phyloP scores from a whole-genome alignment of 2,329 filamentous ascomycete genomes.

The Dactylonectria macrodidyma region DNA sequence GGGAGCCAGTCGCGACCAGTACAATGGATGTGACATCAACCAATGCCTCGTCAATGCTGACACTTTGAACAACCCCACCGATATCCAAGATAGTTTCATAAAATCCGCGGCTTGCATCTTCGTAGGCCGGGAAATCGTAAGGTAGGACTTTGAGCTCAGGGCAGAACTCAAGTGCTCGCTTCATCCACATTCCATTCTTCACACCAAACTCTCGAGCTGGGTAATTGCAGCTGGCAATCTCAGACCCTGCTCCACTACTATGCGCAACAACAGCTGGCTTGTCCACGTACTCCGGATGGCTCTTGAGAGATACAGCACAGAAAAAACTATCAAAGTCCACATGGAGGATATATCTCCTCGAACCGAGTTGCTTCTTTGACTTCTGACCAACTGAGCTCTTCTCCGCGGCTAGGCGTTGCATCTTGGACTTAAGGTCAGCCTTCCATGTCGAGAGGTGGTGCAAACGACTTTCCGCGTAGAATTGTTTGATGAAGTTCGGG shows the following conservation, averaged over 20 bases:
- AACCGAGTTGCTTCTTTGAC: slow-evolving; percentile 69
- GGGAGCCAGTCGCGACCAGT: slow-evolving; percentile 74
- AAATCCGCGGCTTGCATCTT: slow-evolving; percentile 89
- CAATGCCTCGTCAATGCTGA: slow-evolving; percentile 96
- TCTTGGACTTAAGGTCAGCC: slow-evolving; percentile 89
- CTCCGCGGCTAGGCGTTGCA: slow-evolving; percentile 85
- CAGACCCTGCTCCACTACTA: slow-evolving; percentile 85
- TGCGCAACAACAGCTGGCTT: slow-evolving; percentile 94
- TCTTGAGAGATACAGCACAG: slow-evolving; percentile 89
- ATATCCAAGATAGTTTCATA: slow-evolving; percentile 87
- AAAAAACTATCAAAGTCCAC: slow-evolving; percentile 99
- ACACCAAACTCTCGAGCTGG: slow-evolving; percentile 87
- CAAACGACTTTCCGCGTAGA: slow-evolving; percentile 93
- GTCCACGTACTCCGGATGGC: slow-evolving; percentile 79
- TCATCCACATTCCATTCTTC: slow-evolving; percentile 99
- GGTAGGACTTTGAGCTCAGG: slow-evolving; percentile 90
- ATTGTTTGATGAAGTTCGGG: slow-evolving; percentile 93
- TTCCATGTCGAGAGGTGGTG: slow-evolving; percentile 99
- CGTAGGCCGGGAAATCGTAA: slow-evolving; percentile 96
- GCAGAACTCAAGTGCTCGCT: slow-evolving; percentile 85
- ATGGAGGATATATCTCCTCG: slow-evolving; percentile 89
- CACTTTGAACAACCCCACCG: slow-evolving; percentile 91
- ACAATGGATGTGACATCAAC: slow-evolving; percentile 85
- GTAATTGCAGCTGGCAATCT: slow-evolving; percentile 99
- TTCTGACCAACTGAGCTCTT: slow-evolving; percentile 65